Evolutionary conservation across 2,329 filamentous ascomycete species (phyloP).

Genomic region (Pestalotiopsis sp.): DNA sequence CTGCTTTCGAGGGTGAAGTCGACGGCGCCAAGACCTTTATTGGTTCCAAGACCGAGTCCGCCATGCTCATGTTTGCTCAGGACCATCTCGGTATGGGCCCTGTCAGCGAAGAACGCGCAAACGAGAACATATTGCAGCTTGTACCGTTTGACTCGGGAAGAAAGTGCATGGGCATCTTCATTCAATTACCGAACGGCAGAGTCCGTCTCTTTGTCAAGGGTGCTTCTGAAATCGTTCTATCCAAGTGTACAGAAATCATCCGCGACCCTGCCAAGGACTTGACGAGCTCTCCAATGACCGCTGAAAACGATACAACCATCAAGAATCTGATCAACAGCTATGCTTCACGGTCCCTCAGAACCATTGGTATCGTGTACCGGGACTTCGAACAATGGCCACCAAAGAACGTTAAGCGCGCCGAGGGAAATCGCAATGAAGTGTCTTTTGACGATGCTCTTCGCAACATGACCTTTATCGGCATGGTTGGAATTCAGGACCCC

Average conservation of each 20-base stretch:
- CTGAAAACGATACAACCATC: conserved; percentile 59
- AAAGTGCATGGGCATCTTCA: conserved; percentile 70
- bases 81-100: conserved; percentile 69
- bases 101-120: conserved; percentile 65
- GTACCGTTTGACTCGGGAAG: conserved; percentile 77
- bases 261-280: conserved; percentile 50
- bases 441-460: conserved; percentile 68
- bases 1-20: conserved; percentile 76
- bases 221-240: conserved; percentile 66
- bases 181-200: conserved; percentile 51
- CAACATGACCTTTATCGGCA: conserved; percentile 67
- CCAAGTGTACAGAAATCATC: conserved; percentile 55
- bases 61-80: conserved; percentile 69
- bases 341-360: conserved; percentile 78
- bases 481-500: conserved; percentile 83
- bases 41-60: conserved; percentile 78
- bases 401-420: conserved; percentile 55
- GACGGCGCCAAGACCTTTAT: conserved; percentile 69
- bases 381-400: conserved; percentile 89
- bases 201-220: conserved; percentile 65
- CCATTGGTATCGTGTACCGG: conserved; percentile 81
- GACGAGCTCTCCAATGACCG: conserved; percentile 46
- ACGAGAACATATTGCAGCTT: conserved; percentile 62
- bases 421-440: conserved; percentile 61
- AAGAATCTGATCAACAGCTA: conserved; percentile 74